phyloP scores from a whole-genome alignment of 176 grass and related monocot genomes.

The Carex cristatella region DNA sequence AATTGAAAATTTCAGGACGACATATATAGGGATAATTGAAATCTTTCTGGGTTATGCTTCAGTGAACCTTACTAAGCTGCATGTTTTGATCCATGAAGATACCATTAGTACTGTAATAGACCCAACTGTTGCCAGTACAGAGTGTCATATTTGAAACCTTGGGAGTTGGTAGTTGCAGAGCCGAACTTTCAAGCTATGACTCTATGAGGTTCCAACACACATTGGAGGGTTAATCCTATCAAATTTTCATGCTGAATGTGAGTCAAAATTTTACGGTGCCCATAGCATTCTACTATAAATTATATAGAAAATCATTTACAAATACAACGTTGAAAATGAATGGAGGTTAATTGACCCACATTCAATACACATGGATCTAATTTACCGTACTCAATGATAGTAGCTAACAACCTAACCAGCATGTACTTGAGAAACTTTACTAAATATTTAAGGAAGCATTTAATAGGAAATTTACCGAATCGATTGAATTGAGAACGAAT shows the following conservation, averaged over 20 bases:
- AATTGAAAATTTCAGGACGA: not conserved
- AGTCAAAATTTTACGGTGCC: too few species aligned
- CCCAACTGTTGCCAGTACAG: not conserved
- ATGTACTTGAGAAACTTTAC: not conserved
- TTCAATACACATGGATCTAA: not conserved
- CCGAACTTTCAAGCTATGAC: too few species aligned
- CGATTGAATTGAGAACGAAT: constrained; percentile 12
- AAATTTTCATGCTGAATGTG: too few species aligned
- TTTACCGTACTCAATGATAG: not conserved
- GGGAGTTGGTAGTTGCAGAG: not conserved
- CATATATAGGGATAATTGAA: not conserved
- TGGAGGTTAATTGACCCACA: too few species aligned
- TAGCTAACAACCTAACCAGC: not conserved
- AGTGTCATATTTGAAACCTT: not conserved
- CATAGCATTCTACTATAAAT: too few species aligned
- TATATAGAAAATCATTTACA: too few species aligned
- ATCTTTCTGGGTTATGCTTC: not conserved
- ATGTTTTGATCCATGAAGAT: not conserved
- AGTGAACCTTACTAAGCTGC: not conserved
- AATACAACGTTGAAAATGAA: too few species aligned
- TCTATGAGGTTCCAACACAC: too few species aligned
- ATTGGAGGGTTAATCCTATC: too few species aligned
- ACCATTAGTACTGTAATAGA: not conserved
- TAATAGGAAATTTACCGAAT: constrained; percentile 19
- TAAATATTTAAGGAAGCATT: not conserved